A percentile compares a stretch with the other conserved stretches of the same genome.
phyloP scores from a whole-genome alignment of 257 asterid species.

The Fraxinus anomala region DNA sequence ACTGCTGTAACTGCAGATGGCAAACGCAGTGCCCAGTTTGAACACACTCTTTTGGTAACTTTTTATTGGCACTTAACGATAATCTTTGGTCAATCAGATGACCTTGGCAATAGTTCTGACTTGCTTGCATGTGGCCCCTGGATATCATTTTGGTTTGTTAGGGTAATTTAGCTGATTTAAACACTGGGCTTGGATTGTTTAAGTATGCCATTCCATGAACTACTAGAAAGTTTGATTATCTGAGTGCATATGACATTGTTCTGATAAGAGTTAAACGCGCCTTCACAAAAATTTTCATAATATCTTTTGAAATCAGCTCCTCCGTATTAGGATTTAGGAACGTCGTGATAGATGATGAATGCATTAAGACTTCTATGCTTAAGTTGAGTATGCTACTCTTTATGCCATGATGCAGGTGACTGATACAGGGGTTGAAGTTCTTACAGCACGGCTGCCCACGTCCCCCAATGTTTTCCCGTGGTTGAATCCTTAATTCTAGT shows the following conservation, averaged over 20 bases:
- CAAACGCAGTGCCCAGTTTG: slow-evolving; percentile 94
- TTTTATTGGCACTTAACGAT: not conserved
- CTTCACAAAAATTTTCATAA: not conserved
- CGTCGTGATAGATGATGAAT: not conserved
- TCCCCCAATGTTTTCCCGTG: slow-evolving; percentile 91
- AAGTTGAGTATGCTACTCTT: not conserved
- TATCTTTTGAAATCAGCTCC: not conserved
- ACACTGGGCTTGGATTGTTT: too few species aligned
- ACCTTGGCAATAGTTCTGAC: not conserved
- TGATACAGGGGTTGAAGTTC: slow-evolving; percentile 90
- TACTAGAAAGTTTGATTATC: not conserved
- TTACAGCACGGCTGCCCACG: slow-evolving; percentile 83
- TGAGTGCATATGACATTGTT: not conserved
- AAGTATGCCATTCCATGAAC: not conserved
- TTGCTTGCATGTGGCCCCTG: not conserved
- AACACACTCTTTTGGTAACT: slow-evolving; percentile 86
- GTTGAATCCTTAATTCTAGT: slow-evolving; percentile 50
- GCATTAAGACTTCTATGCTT: not conserved
- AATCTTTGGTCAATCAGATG: not conserved
- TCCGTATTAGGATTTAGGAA: not conserved
- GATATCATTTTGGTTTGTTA: too few species aligned
- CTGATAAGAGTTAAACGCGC: not conserved
- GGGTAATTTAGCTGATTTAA: too few species aligned
- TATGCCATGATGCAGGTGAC: slow-evolving; percentile 60
- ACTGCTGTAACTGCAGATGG: slow-evolving; percentile 94